These are phyloP conservation scores for Vigna hirtella DNA, from an alignment of 306 rosid genomes.

Conservation along the genomic window DNA sequence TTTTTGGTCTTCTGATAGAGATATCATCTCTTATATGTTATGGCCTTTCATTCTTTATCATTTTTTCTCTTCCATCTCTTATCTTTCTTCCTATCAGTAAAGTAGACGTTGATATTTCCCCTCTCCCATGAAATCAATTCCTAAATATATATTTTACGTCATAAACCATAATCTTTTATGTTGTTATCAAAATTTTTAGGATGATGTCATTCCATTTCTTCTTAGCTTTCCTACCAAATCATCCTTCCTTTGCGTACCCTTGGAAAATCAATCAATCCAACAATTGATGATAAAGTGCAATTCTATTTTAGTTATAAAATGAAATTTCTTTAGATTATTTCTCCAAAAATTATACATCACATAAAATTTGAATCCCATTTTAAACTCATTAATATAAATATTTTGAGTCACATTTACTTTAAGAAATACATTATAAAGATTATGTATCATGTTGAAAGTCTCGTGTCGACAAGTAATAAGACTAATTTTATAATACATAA, in stretches of 20 bases:
- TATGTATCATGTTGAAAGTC: too few species aligned
- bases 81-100: not conserved
- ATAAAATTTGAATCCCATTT: too few species aligned
- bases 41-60: not conserved
- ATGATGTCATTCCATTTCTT: too few species aligned
- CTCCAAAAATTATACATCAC: too few species aligned
- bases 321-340: too few species aligned
- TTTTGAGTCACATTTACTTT: too few species aligned
- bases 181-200: not conserved
- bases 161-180: constrained; percentile 4
- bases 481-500: too few species aligned
- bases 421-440: too few species aligned
- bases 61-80: not conserved
- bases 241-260: not conserved
- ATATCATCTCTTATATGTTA: not conserved
- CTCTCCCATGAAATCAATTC: not conserved
- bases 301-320: too few species aligned
- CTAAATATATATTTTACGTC: not conserved
- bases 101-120: not conserved
- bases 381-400: too few species aligned
- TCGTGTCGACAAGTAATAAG: too few species aligned
- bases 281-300: too few species aligned
- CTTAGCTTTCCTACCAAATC: not conserved
- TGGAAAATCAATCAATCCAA: not conserved
- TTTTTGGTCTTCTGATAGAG: not conserved